Base-by-base conservation (phyloP, 106 monocot genomes). In the Acanthochlamys bracteata region DNA sequence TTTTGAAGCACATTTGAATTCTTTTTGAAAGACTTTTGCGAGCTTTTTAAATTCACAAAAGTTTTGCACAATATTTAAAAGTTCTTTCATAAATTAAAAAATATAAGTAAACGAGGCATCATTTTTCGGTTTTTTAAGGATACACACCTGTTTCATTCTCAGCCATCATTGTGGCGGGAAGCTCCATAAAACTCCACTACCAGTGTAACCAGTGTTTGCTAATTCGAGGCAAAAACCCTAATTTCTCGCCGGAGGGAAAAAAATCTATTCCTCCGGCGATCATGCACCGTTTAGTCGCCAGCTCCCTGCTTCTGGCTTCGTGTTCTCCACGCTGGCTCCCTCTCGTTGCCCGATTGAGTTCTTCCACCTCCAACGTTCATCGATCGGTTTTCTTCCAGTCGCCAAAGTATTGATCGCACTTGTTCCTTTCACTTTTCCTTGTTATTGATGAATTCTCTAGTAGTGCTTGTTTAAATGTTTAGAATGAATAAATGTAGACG, bases 201-300 rank as follows among this genome's bases (percentile, higher is more conserved):
- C 10, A 43, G 43, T 43, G 43, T 13, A 13, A 43, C n/a, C 45
- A 46, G 14, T 14, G 14, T 14, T 14, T 46, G 45, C 8, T 46
- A 54, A 54, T 7, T 6, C 16, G 53, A 54, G 53, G 53, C n/a
- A 16, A 54, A 54, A 54, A 54, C 53, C 53, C 53, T 54, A 54
- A 54, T 54, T 19, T n/a, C 13, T 43, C 43, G 43, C 7, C 43
- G 43, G 43, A 43, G 43, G 13, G 13, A 43, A 43, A 43, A 54
- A 54, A 54, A 54, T n/a, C 53, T n/a, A 10, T 54, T 19, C 19
- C 53, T 6, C 7, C n/a, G 53, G 53, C n/a, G 16, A 54, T 54
- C 0, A 88, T 88, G 84, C 83, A 75, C 12, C 81, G 88, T 11
- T n/a, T 73, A 7, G 20, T 88, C 0, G 19, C 73, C 53, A 72